Conservation (phyloP, 169 alveolate genomes). For the Eimeria maxima region DNA sequence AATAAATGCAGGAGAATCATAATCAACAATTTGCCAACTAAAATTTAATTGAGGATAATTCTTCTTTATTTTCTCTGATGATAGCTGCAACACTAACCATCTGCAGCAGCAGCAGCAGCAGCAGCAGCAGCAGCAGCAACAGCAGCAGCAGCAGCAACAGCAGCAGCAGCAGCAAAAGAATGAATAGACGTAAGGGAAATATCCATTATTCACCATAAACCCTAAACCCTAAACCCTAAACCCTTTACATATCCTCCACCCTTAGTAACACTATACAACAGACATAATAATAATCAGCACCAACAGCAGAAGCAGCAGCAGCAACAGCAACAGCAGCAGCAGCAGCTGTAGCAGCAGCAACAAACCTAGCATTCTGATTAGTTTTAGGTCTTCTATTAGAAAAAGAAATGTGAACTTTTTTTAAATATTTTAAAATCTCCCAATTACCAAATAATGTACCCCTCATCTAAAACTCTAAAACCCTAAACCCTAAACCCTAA, state of each 20-base stretch:
- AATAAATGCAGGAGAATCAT: neutral
- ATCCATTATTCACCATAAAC: too few relatives aligned
- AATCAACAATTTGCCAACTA: neutral
- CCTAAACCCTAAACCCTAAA: too few relatives aligned
- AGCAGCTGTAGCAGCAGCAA: constrained; percentile 17
- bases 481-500: neutral
- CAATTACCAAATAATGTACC: constrained; percentile 29
- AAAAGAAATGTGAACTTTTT: neutral
- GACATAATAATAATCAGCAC: too few relatives aligned
- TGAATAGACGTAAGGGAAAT: neutral
- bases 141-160: neutral
- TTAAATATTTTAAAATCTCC: neutral
- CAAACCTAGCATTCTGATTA: neutral
- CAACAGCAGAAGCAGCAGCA: neutral
- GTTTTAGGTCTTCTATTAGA: constrained; percentile 13
- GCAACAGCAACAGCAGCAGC: neutral
- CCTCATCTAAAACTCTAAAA: too few relatives aligned
- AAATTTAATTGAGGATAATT: neutral
- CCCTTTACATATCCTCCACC: too few relatives aligned
- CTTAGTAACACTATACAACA: too few relatives aligned
- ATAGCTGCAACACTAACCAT: neutral
- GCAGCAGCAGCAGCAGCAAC: neutral
- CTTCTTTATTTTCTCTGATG: neutral
- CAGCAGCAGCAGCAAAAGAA: constrained; percentile 3
- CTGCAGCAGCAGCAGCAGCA: neutral